Base-by-base conservation (phyloP, 1,284 basidiomycete species). In the Apiotrichum porosum region DNA sequence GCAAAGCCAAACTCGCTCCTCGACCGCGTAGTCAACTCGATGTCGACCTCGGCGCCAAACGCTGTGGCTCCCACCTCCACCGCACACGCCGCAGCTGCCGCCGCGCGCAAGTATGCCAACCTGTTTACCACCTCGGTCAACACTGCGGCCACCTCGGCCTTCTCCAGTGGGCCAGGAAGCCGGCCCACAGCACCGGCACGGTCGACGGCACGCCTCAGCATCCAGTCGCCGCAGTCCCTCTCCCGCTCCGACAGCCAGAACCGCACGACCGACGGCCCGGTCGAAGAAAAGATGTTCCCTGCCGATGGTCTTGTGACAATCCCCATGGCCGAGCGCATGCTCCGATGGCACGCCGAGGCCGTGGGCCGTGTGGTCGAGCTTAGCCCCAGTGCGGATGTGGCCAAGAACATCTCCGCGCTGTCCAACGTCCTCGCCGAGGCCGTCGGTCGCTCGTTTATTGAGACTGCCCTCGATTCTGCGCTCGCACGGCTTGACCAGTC, bases 331-430 rank as follows among this genome's bases (percentile, higher is more conserved):
- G 89, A 94, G 75, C 84, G 80, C 58, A 91, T 97, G 83, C 75
- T 97, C 17, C 88, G 84, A 67, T 95, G 92, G 90, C 93, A 97
- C 71, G 92, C 93, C 2, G 93, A 97, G 68, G 86, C 90, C 3
- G 83, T 94, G 28, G 92, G 93, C 4, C 77, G 93, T 54, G 91
- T 89, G 57, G 86, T 93, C 9, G 92, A 95, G 70, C 76, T 97
- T 23, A 91, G 84, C 61, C 73, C 83, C 4, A 63, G 81, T 3
- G 81, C 80, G 39, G 93, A 97, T 60, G 83, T 93, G 88, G 84
- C 89, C 1, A 97, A 97, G 73, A 87, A 93, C 59, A 86, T 86
- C 0, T 91, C 92, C 65, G 79, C 85, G 5, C 75, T 98, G 18
- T 78, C 94, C 22, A 84, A 86, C 38, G 86, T 92, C 0, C 76